Conservation (phyloP, 495 filamentous ascomycete species). For the Penicillium coprophilum region DNA sequence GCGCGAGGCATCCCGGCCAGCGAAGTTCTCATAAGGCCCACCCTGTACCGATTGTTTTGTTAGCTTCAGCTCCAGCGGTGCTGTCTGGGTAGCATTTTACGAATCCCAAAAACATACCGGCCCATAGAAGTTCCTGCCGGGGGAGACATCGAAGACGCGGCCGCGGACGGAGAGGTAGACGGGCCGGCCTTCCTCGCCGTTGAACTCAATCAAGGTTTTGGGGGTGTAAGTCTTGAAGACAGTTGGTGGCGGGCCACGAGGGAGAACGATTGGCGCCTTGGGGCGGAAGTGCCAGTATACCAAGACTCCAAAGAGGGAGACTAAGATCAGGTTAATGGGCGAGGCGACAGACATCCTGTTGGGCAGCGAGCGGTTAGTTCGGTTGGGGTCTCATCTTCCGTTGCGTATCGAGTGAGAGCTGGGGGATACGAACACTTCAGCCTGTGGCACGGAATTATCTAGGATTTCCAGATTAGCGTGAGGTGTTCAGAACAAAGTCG, state of each 20-base stretch:
- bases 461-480: conserved; percentile 7
- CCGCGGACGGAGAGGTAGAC: conserved; percentile 86
- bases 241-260: conserved; percentile 66
- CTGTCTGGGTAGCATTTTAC: neutral
- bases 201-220: conserved; percentile 79
- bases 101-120: conserved; percentile 46
- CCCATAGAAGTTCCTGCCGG: conserved; percentile 88
- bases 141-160: conserved; percentile 80
- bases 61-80: conserved; percentile 5
- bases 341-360: conserved; percentile 62
- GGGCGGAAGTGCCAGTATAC: conserved; percentile 69
- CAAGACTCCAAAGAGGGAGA: conserved; percentile 66
- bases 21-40: conserved; percentile 91
- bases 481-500: neutral
- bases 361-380: conserved; percentile 7
- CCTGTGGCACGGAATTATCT: conserved; percentile 21
- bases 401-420: neutral
- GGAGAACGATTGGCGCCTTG: conserved; percentile 57
- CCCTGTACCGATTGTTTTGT: conserved; percentile 43
- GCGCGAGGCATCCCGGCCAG: conserved; percentile 87
- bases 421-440: conserved; percentile 26
- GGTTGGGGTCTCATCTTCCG: neutral
- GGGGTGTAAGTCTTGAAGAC: conserved; percentile 94
- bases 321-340: conserved; percentile 76
- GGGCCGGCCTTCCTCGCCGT: conserved; percentile 69